A percentile compares a stretch with the other conserved stretches of the same genome.
Evolutionary conservation across 352 stramenopile genomes (phyloP).

Genomic region (Elongisporangium anandrum): DNA sequence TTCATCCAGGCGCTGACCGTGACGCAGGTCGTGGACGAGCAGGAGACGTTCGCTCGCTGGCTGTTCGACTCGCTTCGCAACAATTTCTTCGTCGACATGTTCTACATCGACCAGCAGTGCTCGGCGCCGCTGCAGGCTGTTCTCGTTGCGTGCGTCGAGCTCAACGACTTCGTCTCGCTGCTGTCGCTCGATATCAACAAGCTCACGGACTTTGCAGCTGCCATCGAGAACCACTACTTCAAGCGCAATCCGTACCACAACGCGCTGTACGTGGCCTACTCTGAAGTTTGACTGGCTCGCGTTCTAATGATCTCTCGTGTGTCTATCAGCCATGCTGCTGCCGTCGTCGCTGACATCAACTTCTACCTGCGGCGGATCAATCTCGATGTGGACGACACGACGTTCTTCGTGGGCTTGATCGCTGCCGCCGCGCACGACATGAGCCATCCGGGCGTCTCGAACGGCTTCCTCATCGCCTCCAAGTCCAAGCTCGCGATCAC

Average conservation of each 20-base stretch:
- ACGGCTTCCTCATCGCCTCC: constrained; percentile 89
- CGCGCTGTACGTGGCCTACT: constrained; percentile 30
- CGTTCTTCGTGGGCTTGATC: constrained; percentile 65
- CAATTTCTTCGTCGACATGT: constrained; percentile 62
- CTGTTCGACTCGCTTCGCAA: constrained; percentile 49
- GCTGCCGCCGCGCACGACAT: constrained; percentile 90
- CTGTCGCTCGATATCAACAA: constrained; percentile 49
- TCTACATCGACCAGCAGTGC: constrained; percentile 49
- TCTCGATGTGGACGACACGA: constrained; percentile 46
- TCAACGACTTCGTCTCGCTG: constrained; percentile 38
- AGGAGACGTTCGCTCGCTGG: constrained; percentile 37
- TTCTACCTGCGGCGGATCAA: constrained; percentile 61
- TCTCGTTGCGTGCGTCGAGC: constrained; percentile 50
- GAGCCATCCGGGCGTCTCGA: constrained; percentile 89
- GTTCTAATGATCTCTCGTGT: neutral
- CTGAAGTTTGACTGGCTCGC: neutral
- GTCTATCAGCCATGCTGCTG: constrained; percentile 40
- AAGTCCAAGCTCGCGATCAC: constrained; percentile 85
- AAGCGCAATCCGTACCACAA: constrained; percentile 75
- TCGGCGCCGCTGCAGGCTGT: constrained; percentile 39
- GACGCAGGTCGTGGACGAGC: constrained; percentile 12
- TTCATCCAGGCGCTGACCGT: constrained; percentile 6
- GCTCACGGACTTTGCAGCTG: constrained; percentile 32
- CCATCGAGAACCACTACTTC: constrained; percentile 61
- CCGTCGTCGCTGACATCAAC: constrained; percentile 60